These are phyloP conservation scores for Colletotrichum orbiculare DNA, from an alignment of 2,329 filamentous ascomycete species.

Conservation along the genomic window DNA sequence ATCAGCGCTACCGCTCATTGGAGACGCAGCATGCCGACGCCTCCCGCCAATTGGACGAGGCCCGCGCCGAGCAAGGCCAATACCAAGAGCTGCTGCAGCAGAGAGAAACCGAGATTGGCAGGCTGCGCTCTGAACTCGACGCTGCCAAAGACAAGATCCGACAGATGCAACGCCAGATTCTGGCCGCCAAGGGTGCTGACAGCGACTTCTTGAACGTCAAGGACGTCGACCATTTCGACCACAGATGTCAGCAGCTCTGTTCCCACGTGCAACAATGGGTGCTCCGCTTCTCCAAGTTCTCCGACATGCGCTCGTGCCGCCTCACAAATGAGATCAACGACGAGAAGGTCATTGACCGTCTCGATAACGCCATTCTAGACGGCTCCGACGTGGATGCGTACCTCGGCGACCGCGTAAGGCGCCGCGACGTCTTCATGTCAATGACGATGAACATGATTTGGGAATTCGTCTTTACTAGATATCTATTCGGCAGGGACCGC, in stretches of 20 bases:
- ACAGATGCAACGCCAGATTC: slow-evolving; percentile 63
- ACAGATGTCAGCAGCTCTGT: slow-evolving; percentile 92
- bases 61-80: slow-evolving; percentile 73
- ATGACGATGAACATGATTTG: slow-evolving; percentile 99
- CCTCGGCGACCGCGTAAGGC: slow-evolving; percentile 85
- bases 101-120: slow-evolving; percentile 86
- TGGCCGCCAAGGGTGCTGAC: slow-evolving; percentile 69
- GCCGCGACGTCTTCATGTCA: slow-evolving; percentile 97
- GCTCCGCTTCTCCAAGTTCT: slow-evolving; percentile 96
- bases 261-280: slow-evolving; percentile 98
- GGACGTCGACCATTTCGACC: slow-evolving; percentile 96
- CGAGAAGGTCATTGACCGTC: slow-evolving; percentile 91
- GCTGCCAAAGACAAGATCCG: slow-evolving; percentile 73
- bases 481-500: slow-evolving; percentile 98
- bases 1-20: slow-evolving; percentile 74
- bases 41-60: slow-evolving; percentile 74
- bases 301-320: slow-evolving; percentile 88
- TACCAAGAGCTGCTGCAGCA: slow-evolving; percentile 76
- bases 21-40: slow-evolving; percentile 75
- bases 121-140: slow-evolving; percentile 81
- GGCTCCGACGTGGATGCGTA: slow-evolving; percentile 92
- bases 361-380: slow-evolving; percentile 94
- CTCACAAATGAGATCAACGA: slow-evolving; percentile 86
- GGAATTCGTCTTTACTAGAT: slow-evolving; percentile 98
- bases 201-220: slow-evolving; percentile 80